Conservation (phyloP, 306 rosid genomes). For the Corylus avellana region DNA sequence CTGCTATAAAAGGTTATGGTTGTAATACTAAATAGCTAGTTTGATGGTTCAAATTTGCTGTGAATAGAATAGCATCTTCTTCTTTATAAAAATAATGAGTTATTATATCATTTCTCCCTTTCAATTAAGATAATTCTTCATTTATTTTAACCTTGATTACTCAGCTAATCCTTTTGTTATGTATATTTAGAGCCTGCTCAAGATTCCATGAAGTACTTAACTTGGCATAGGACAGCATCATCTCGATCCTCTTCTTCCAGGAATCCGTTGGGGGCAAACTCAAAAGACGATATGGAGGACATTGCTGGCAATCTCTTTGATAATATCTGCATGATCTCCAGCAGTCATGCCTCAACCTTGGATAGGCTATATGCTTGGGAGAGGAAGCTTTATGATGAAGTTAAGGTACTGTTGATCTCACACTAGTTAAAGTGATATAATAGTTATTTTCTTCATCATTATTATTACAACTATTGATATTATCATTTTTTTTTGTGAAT, state of each 20-base stretch:
- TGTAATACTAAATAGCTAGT: neutral
- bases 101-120: neutral
- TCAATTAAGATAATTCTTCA: neutral
- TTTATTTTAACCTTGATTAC: conserved; percentile 17
- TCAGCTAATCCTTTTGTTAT: conserved; percentile 20
- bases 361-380: conserved; percentile 98
- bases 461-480: neutral
- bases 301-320: conserved; percentile 56
- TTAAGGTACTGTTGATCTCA: conserved; percentile 64
- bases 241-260: conserved; percentile 89
- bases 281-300: conserved; percentile 66
- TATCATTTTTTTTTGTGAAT: neutral
- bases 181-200: conserved; percentile 67
- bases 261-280: conserved; percentile 67
- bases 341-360: conserved; percentile 96
- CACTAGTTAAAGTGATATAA: neutral
- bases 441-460: neutral
- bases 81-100: neutral
- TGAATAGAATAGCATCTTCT: neutral
- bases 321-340: conserved; percentile 76
- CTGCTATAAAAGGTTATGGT: neutral
- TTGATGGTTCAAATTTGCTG: conserved; percentile 3
- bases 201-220: conserved; percentile 64
- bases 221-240: conserved; percentile 88
- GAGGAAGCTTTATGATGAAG: conserved; percentile 95